A percentile compares a stretch with the other conserved stretches of the same genome.
Evolutionary conservation across 2,329 filamentous ascomycete species (phyloP).

Genomic region (Curvularia sp.): DNA sequence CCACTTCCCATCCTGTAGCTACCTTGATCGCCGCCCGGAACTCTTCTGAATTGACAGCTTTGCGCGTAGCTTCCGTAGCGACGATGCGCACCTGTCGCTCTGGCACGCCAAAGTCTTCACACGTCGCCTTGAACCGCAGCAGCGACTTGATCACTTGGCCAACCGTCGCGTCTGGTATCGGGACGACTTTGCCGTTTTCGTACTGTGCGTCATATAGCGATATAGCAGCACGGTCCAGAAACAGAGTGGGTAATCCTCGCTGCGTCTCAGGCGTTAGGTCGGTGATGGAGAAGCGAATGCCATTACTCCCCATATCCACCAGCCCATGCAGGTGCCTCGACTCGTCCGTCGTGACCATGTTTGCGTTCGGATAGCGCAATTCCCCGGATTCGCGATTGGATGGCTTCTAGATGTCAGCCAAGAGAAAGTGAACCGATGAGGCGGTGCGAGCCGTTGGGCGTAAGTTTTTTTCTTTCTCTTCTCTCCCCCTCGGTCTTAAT

Average conservation of each 20-base stretch:
- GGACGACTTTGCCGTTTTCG: conserved; percentile 52
- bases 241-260: conserved; percentile 78
- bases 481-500: neutral
- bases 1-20: conserved; percentile 71
- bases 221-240: conserved; percentile 78
- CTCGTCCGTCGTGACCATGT: conserved; percentile 25
- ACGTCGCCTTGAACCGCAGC: conserved; percentile 74
- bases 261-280: conserved; percentile 74
- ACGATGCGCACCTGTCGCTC: conserved; percentile 73
- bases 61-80: conserved; percentile 88
- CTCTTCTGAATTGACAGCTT: conserved; percentile 73
- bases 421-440: conserved; percentile 14
- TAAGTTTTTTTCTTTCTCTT: neutral
- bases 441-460: conserved; percentile 27
- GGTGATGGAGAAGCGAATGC: conserved; percentile 90
- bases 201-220: conserved; percentile 85
- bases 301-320: conserved; percentile 68
- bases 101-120: conserved; percentile 72
- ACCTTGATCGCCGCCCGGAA: conserved; percentile 71
- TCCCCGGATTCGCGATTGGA: conserved; percentile 27
- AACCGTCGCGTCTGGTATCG: conserved; percentile 68
- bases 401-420: conserved; percentile 21
- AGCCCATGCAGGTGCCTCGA: conserved; percentile 41
- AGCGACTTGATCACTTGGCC: conserved; percentile 70
- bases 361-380: conserved; percentile 12